Percentiles rank a stretch among this genome's conserved stretches.
phyloP scores from a whole-genome alignment of 148 eudicot species.

The Vaccinium vitisidaea region DNA sequence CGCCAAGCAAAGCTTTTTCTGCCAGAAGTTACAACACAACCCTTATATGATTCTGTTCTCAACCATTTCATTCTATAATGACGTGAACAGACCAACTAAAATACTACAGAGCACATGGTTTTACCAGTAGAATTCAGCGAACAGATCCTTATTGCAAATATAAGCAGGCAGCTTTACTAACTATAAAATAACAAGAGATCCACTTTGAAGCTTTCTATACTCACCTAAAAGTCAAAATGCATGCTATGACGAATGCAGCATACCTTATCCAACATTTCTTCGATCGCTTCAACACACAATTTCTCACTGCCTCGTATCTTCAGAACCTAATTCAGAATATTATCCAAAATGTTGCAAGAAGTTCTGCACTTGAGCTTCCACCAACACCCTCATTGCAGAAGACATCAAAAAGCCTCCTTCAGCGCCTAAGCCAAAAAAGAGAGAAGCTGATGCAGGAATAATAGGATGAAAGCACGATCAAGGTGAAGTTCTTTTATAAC shows the following conservation, averaged over 20 bases:
- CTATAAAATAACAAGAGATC: conserved; percentile 28
- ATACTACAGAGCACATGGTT: neutral
- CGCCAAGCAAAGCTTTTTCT: conserved; percentile 82
- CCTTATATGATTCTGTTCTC: neutral
- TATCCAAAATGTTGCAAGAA: conserved; percentile 89
- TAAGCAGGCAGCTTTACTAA: conserved; percentile 78
- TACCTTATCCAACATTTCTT: conserved; percentile 88
- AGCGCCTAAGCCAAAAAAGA: conserved; percentile 49
- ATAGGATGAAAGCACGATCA: neutral
- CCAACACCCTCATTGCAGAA: conserved; percentile 87
- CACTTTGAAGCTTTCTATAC: neutral
- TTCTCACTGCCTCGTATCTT: conserved; percentile 90
- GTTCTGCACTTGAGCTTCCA: conserved; percentile 89
- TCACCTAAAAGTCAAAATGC: neutral
- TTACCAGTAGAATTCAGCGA: conserved; percentile 84
- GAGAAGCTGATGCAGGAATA: neutral
- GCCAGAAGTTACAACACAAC: conserved; percentile 18
- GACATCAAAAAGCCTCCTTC: conserved; percentile 80
- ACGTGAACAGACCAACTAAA: neutral
- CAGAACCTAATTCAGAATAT: conserved; percentile 36
- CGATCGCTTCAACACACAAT: conserved; percentile 86
- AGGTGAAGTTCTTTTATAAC: neutral
- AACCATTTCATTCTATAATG: neutral
- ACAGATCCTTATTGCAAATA: conserved; percentile 77
- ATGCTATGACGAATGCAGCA: neutral